Evolutionary conservation across 768 basidiomycete species (phyloP).

Genomic region (Russula sp.): DNA sequence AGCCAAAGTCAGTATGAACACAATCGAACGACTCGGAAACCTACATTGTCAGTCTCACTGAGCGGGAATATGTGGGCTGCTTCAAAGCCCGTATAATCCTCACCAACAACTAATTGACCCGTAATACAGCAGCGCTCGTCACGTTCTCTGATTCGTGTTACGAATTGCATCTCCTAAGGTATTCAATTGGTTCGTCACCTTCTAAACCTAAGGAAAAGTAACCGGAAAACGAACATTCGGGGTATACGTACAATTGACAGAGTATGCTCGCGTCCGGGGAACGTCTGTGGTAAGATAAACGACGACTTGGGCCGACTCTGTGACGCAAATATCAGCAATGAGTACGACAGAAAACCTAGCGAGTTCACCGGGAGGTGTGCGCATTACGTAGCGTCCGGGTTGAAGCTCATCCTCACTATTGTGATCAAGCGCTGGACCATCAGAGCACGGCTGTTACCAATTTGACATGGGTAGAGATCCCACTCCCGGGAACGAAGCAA

Average conservation of each 20-base stretch:
- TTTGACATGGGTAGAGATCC: too few species aligned
- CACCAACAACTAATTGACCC: not conserved
- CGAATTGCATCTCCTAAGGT: not conserved
- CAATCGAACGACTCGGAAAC: not conserved
- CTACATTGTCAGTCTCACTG: not conserved
- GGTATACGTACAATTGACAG: not conserved
- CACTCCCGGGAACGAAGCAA: too few species aligned
- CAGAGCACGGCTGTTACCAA: too few species aligned
- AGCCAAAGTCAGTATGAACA: not conserved
- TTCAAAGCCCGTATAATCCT: constrained; percentile 1
- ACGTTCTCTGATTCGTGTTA: not conserved
- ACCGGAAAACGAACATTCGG: not conserved
- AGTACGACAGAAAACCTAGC: too few species aligned
- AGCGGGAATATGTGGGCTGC: constrained; percentile 4
- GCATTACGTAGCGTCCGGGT: too few species aligned
- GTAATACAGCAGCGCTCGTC: constrained; percentile 6
- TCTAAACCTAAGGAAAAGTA: too few species aligned
- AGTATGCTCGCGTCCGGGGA: not conserved
- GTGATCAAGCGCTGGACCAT: too few species aligned
- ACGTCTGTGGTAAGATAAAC: too few species aligned
- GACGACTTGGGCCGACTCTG: too few species aligned
- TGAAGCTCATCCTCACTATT: too few species aligned
- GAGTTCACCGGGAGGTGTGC: too few species aligned
- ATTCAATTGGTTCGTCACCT: not conserved
- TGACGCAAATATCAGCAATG: too few species aligned